Percentiles rank a stretch among this genome's conserved stretches.
Evolutionary conservation across 441 rosid species (phyloP).

Genomic region (Brassica hybrid): DNA sequence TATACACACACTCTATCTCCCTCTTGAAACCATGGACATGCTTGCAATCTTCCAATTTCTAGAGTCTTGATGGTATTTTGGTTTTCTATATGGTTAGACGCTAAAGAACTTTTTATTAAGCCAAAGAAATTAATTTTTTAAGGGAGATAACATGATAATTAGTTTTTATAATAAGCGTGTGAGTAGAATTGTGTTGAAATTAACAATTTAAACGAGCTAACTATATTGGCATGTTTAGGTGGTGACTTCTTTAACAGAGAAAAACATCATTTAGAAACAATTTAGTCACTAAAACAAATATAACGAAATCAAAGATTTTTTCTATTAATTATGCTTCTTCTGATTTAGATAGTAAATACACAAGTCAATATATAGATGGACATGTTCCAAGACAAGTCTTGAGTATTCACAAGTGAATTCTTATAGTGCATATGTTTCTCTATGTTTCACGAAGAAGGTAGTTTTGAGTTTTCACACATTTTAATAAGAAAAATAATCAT

Average conservation of each 20-base stretch:
- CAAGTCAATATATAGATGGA: not conserved
- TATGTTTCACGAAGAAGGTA: no score
- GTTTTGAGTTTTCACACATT: no score
- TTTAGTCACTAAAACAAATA: no score
- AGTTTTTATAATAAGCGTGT: not conserved
- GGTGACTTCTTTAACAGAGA: no score
- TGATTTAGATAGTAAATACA: no score
- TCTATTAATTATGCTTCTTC: slow-evolving; percentile 28
- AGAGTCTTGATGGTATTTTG: not conserved
- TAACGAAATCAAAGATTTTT: no score
- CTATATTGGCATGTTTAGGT: no score
- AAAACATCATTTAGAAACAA: slow-evolving; percentile 9
- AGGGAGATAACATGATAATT: not conserved
- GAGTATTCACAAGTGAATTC: not conserved
- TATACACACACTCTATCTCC: no score
- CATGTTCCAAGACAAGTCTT: not conserved
- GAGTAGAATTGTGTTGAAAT: not conserved
- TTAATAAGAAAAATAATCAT: no score
- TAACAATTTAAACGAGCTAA: not conserved
- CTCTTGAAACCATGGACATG: not conserved
- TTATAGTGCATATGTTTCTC: not conserved
- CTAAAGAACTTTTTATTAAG: not conserved
- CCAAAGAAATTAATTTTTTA: not conserved
- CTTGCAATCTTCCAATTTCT: not conserved
- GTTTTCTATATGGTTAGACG: not conserved